These are phyloP conservation scores for Pythium periplocum DNA, from an alignment of 352 stramenopile genomes.

Conservation along the genomic window DNA sequence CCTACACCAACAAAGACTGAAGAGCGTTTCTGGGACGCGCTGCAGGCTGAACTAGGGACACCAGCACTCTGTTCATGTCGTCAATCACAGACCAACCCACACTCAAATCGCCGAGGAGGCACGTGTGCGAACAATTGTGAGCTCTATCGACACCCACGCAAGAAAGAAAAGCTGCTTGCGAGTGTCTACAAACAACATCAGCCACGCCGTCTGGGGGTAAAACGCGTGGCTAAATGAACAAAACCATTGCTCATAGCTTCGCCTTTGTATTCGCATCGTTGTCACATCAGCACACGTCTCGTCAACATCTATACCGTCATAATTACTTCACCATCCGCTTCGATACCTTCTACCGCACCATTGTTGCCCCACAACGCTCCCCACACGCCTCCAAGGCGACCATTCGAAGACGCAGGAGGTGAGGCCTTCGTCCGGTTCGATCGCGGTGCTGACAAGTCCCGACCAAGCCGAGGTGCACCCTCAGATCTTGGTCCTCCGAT, in stretches of 20 bases:
- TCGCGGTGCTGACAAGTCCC: slow-evolving; percentile 17
- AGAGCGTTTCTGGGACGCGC: slow-evolving; percentile 40
- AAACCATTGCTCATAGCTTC: slow-evolving; percentile 4
- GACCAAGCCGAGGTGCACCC: neutral
- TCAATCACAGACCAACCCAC: slow-evolving; percentile 9
- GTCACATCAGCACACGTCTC: slow-evolving; percentile 1
- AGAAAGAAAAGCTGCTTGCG: slow-evolving; percentile 44
- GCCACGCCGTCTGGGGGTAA: slow-evolving; percentile 1
- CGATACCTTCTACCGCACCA: slow-evolving; percentile 27
- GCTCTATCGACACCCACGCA: slow-evolving; percentile 58
- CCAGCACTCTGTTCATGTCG: slow-evolving; percentile 53
- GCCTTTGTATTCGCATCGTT: slow-evolving; percentile 1
- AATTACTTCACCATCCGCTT: slow-evolving; percentile 63
- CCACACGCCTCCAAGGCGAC: slow-evolving; percentile 33
- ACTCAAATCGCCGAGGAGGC: slow-evolving; percentile 11
- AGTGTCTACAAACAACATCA: slow-evolving; percentile 68
- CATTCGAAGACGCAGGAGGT: slow-evolving; percentile 13
- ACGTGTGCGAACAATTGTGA: slow-evolving; percentile 67
- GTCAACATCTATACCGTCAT: slow-evolving; percentile 59
- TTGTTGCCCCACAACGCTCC: slow-evolving; percentile 50
- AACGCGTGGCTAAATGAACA: neutral
- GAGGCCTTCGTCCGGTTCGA: slow-evolving; percentile 11
- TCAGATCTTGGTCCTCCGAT: neutral
- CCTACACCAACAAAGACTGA: slow-evolving; percentile 15
- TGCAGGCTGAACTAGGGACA: slow-evolving; percentile 41